Evolutionary conservation across 176 grass and related monocot genomes (phyloP), one percentile per base, ranked within the genome.

Genomic region (Secale cereale): DNA sequence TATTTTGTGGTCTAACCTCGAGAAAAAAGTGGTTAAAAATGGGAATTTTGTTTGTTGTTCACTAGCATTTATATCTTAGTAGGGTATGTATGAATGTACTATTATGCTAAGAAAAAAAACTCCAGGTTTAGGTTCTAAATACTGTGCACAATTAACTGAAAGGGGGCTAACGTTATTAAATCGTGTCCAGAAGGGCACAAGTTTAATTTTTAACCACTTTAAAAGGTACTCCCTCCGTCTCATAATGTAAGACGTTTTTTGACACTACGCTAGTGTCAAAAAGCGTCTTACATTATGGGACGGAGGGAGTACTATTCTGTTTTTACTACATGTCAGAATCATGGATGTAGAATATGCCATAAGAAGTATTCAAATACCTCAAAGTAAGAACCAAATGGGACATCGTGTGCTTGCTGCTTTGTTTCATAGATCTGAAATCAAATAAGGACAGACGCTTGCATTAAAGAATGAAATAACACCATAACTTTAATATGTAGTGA

Each of bases 361-460:
- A 75, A 52, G 8, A 76, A 54, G 45, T 31, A 87, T 79, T 16
- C 23, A 79, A 78, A 66, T 95, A 98, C 96, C 96, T 98, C 96
- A 84, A 98, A 98, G 86, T 90, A 98, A 46, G 96, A 95, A 28
- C 93, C 96, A 78, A 98, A 98, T 50, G 96, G 96, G 89, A 98
- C 96, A 88, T 98, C 96, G 83, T 98, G 93, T 72, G 91, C 96
- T 52, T 95, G 91, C 63, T 98, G 96, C 81, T 95, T 89, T 73
- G 96, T 95, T 82, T 95, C 96, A 37, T 90, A 98, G 19, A 94
- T 85, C 96, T 98, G 91, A 87, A 88, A 80, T 63, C 29, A 76
- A 72, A 83, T 71, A 76, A 59, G 14, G 77, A 84, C 22, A 56
- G 31, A 88, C 83, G 27, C 33, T 67, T 57, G 68, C 69, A 72